Base-by-base conservation (phyloP, 1,284 basidiomycete species). In the Papiliotrema flavescens region DNA sequence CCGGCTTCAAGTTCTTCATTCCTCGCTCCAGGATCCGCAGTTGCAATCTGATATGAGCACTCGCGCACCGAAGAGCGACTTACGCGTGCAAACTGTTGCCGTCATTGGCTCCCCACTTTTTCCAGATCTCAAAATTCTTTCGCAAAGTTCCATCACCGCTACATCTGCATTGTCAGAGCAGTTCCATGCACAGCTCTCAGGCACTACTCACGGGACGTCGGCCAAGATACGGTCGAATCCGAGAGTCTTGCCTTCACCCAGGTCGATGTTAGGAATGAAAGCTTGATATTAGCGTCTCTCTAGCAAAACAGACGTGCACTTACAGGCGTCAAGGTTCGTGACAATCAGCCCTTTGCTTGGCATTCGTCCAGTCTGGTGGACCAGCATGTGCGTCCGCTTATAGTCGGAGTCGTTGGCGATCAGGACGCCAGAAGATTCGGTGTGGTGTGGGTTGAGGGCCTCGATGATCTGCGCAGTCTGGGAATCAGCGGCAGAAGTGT, bases 51-150 rank as follows among this genome's bases (percentile, higher is more conserved):
- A 23, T 28, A 24, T 35, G 46, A 42, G 48, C 34, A 26, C 14
- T 2, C 23, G 17, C 2, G 22, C 7, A 2, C 4, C 28, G 19
- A n/a, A 19, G 40, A 8, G 4, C 6, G 23, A 79, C 84, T 47
- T 66, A 92, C 90, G 82, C 76, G 74, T 98, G 95, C 56, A 98
- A 75, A 8, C 90, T 90, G 70, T 95, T 92, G 13, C 89, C 95
- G 73, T 96, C 92, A 72, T 85, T 84, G 4, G 87, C 84, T 34
- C 84, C 84, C 94, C 95, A 98, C 52, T 84, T 83, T 72, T 88
- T 89, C 96, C 96, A 99, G 55, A 99, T 96, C 1, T 87, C 89
- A 19, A 89, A 74, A 74, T 98, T 98, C 80, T 98, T 98, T 58
- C 96, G 80, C 59, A 98, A 76, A 0, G 96, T 99, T 0, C 94